Evolutionary conservation across 176 grass and related monocot genomes (phyloP).

Genomic region (Oryza officinalis): DNA sequence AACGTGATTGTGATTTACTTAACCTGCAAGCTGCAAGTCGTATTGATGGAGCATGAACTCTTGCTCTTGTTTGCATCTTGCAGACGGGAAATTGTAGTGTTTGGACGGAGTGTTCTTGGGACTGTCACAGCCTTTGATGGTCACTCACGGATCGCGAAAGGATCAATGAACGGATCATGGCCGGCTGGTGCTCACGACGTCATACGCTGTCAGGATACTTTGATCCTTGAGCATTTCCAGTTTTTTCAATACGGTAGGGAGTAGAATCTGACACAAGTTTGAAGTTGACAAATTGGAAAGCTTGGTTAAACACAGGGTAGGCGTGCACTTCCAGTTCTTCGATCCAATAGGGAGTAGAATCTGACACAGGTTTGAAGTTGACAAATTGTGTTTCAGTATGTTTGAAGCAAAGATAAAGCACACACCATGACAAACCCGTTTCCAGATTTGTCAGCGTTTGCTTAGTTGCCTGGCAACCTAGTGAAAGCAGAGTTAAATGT

Average conservation of each 20-base stretch:
- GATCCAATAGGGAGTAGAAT: not conserved
- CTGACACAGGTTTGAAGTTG: not conserved
- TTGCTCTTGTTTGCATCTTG: constrained; percentile 27
- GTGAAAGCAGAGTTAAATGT: not conserved
- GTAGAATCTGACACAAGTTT: not conserved
- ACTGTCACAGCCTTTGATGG: not conserved
- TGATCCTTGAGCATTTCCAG: constrained; percentile 13
- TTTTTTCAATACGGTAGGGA: not conserved
- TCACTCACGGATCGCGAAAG: constrained; percentile 18
- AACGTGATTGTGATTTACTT: not conserved
- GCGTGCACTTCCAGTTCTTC: not conserved
- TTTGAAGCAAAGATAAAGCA: not conserved
- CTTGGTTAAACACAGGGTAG: not conserved
- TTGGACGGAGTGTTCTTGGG: constrained; percentile 33
- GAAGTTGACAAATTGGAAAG: not conserved
- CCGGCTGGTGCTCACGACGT: constrained; percentile 27
- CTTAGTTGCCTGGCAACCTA: not conserved
- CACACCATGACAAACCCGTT: not conserved
- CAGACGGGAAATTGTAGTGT: not conserved
- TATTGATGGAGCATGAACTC: not conserved
- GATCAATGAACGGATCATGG: constrained; percentile 24
- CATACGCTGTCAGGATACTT: constrained; percentile 20
- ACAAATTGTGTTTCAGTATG: not conserved
- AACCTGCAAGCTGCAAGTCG: not conserved
- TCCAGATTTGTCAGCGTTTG: not conserved